A percentile compares a stretch with the other conserved stretches of the same genome.
Evolutionary conservation across 2,329 filamentous ascomycete species (phyloP).

Genomic region (Colletotrichum tabaci): DNA sequence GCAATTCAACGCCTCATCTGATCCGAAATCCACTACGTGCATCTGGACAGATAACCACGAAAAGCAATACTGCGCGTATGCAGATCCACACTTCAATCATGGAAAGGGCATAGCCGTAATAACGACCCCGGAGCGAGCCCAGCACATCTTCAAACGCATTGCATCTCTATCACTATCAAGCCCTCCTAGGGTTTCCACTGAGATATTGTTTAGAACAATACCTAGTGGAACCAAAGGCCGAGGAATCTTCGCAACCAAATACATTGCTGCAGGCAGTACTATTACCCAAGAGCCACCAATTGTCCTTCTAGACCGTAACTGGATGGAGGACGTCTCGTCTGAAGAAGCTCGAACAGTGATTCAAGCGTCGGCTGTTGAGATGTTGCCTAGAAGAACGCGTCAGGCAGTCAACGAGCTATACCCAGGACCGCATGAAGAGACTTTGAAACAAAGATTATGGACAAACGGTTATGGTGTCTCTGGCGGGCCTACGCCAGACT

Average conservation of each 20-base stretch:
- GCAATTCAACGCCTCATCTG: background rate
- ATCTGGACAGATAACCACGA: slow-evolving; percentile 12
- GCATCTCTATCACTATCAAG: background rate
- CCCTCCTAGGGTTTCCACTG: accelerated
- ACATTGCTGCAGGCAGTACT: slow-evolving; percentile 7
- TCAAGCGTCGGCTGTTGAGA: background rate
- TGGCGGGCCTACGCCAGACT: background rate
- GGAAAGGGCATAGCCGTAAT: slow-evolving; percentile 21
- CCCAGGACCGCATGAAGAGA: accelerated
- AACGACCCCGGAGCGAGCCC: slow-evolving; percentile 15
- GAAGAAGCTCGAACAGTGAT: background rate
- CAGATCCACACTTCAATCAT: background rate
- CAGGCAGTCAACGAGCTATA: background rate
- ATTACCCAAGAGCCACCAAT: slow-evolving; percentile 1
- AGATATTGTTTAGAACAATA: background rate
- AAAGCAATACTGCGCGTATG: slow-evolving; percentile 8
- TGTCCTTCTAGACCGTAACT: slow-evolving; percentile 1
- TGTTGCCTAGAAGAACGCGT: background rate
- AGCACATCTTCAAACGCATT: background rate
- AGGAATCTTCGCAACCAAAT: background rate
- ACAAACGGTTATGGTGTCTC: background rate
- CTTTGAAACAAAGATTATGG: background rate
- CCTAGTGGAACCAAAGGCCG: slow-evolving; percentile 1
- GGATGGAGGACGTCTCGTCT: background rate
- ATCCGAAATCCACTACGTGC: background rate